phyloP scores from a whole-genome alignment of 1,139 yeast genomes.

The Yamadazyma trypodendri region DNA sequence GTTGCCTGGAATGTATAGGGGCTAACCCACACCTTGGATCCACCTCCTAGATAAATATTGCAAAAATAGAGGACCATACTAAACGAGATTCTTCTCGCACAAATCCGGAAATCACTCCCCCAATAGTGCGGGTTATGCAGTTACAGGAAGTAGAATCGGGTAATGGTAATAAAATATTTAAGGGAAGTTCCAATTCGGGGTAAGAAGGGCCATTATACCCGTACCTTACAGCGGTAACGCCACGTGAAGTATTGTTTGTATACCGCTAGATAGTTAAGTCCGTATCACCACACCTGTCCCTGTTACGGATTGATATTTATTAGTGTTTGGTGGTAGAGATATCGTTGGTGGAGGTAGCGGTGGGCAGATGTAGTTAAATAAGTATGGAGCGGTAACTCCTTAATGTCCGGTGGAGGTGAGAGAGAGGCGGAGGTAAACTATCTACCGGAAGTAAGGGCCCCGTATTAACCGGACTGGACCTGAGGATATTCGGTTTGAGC shows the following conservation, averaged over 20 bases:
- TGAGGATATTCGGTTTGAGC: background rate
- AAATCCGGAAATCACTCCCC: background rate
- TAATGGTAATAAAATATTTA: background rate
- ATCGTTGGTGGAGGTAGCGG: too few species aligned
- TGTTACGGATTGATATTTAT: too few species aligned
- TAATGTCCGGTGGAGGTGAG: too few species aligned
- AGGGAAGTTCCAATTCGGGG: background rate
- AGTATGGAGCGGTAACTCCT: too few species aligned
- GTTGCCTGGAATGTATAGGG: too few species aligned
- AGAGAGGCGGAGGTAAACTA: too few species aligned
- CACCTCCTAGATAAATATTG: too few species aligned
- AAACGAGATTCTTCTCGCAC: background rate
- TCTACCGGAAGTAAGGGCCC: background rate
- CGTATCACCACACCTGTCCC: too few species aligned
- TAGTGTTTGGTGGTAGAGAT: too few species aligned
- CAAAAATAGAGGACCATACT: too few species aligned
- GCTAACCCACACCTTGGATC: too few species aligned
- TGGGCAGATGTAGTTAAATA: too few species aligned
- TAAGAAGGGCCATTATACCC: slow-evolving; percentile 1
- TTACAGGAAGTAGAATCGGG: background rate
- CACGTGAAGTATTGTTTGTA: background rate
- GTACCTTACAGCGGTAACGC: slow-evolving; percentile 5
- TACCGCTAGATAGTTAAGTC: background rate
- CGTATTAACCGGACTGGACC: background rate
- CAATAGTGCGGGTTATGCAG: background rate